These are phyloP conservation scores for Gamsiella multidivaricata DNA, from an alignment of 192 early-diverging fungal species.

Conservation along the genomic window DNA sequence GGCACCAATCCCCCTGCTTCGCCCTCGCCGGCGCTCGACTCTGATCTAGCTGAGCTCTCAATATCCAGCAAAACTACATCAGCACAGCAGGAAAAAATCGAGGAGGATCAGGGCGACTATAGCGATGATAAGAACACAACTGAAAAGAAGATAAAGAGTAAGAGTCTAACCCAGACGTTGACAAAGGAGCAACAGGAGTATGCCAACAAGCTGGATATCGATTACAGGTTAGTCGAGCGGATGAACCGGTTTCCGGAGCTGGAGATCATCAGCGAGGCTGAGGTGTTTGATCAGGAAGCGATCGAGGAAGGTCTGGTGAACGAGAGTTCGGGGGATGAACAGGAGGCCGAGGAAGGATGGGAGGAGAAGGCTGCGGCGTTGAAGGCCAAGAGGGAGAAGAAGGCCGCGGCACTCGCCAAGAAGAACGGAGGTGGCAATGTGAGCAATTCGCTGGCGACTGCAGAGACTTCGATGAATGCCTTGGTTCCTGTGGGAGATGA, in stretches of 20 bases:
- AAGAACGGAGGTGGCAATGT: slow-evolving; percentile 25
- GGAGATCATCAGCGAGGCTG: slow-evolving; percentile 77
- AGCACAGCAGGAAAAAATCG: slow-evolving; percentile 7
- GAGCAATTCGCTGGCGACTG: slow-evolving; percentile 29
- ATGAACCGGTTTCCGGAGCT: slow-evolving; percentile 66
- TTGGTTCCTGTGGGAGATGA: slow-evolving; percentile 68
- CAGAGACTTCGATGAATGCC: slow-evolving; percentile 49
- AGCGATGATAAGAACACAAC: too few species aligned
- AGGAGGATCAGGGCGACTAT: too few species aligned
- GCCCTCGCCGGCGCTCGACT: background rate
- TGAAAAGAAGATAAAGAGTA: slow-evolving; percentile 1
- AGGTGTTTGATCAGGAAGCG: slow-evolving; percentile 59
- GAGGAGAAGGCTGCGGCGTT: slow-evolving; percentile 38
- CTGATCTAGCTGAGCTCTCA: slow-evolving; percentile 27
- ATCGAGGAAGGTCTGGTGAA: slow-evolving; percentile 61
- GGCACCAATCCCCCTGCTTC: slow-evolving; percentile 33
- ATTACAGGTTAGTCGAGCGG: slow-evolving; percentile 26
- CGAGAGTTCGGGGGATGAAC: slow-evolving; percentile 48
- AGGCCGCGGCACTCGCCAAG: slow-evolving; percentile 25
- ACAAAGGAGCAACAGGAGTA: slow-evolving; percentile 47
- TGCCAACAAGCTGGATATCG: slow-evolving; percentile 51
- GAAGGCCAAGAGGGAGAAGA: slow-evolving; percentile 39
- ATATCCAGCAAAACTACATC: slow-evolving; percentile 18
- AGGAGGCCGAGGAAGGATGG: slow-evolving; percentile 53
- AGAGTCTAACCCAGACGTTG: slow-evolving; percentile 42